Base-by-base conservation (phyloP, 2,329 filamentous ascomycete genomes). In the Sodiomyces alkalinus region DNA sequence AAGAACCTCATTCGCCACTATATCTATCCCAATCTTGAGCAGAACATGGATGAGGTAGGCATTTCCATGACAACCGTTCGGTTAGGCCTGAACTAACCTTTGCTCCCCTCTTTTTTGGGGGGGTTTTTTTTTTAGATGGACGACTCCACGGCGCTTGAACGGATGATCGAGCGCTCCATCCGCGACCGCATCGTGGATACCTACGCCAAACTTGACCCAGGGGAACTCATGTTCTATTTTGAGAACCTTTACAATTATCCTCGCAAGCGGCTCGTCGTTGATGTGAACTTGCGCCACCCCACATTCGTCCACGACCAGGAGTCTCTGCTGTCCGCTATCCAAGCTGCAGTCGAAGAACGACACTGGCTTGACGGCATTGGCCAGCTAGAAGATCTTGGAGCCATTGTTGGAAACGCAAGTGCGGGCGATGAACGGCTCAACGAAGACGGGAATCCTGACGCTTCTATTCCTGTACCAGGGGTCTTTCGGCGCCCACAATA, bases 131-230 rank as follows among this genome's bases (percentile, higher is more conserved):
- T 4, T 7, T 15, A 37, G 35, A 14, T 28, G 10, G 22, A 25
- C 8, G 22, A 35, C 11, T 30, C 17, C 17, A 33, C 26, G n/a
- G 26, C 32, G 7, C 30, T 37, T 12, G 26, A 34, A 19, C 21
- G 27, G 5, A 32, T 37, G 31, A 35, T 34, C 16, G 36, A 40
- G 21, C 18, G 26, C n/a, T 35, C 29, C 28, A 30, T 33, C 13
- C 33, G 33, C 21, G 38, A 39, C 10, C 52, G 55, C 12, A 52
- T 60, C 19, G 42, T 60, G 22, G 55, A 56, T 34, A 59, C 56
- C 1, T 58, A 58, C 33, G 47, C 61, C 39, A 70, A 68, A 45
- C 51, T 70, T 6, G 49, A 53, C 4, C 66, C 66, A 0, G 44
- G 52, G 8, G 52, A 64, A 30, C 50, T 71, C n/a, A 53, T 64